phyloP scores from a whole-genome alignment of 225 moss, liverwort and hornwort species.

The Lunularia cruciata region DNA sequence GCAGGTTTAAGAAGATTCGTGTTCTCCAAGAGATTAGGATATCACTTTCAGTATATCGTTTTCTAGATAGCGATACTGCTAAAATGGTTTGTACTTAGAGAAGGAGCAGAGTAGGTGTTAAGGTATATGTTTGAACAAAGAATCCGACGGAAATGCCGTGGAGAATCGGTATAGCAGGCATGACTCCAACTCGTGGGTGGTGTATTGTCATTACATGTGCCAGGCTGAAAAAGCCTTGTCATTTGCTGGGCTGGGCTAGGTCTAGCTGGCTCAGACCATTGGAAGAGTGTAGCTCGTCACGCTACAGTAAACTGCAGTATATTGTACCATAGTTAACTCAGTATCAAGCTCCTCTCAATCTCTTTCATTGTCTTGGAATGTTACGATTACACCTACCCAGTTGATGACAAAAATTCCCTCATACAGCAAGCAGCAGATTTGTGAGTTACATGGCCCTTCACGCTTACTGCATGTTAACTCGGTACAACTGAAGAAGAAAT shows the following conservation, averaged over 20 bases:
- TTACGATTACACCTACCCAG: not conserved
- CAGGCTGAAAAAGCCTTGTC: not conserved
- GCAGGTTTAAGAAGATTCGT: too few relatives aligned
- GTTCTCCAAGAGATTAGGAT: not conserved
- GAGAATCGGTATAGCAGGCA: not conserved
- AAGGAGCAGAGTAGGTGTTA: not conserved
- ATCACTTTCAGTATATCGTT: not conserved
- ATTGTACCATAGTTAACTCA: too few relatives aligned
- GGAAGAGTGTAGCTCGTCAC: not conserved
- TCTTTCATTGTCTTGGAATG: not conserved
- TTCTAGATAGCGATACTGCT: not conserved
- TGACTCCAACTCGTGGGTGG: conserved; percentile 2
- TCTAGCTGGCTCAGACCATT: not conserved
- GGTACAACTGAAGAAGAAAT: too few relatives aligned
- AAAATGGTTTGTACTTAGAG: not conserved
- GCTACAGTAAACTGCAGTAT: not conserved
- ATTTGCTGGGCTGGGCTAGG: not conserved
- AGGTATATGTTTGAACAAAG: not conserved
- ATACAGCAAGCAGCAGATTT: too few relatives aligned
- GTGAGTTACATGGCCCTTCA: too few relatives aligned
- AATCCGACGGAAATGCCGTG: conserved; percentile 1
- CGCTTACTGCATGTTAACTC: too few relatives aligned
- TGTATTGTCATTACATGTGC: conserved; percentile 1
- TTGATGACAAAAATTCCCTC: not conserved
- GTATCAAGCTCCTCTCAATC: not conserved